Evolutionary conservation across 345 rosid genomes (phyloP).

Genomic region (Citrus inodora): DNA sequence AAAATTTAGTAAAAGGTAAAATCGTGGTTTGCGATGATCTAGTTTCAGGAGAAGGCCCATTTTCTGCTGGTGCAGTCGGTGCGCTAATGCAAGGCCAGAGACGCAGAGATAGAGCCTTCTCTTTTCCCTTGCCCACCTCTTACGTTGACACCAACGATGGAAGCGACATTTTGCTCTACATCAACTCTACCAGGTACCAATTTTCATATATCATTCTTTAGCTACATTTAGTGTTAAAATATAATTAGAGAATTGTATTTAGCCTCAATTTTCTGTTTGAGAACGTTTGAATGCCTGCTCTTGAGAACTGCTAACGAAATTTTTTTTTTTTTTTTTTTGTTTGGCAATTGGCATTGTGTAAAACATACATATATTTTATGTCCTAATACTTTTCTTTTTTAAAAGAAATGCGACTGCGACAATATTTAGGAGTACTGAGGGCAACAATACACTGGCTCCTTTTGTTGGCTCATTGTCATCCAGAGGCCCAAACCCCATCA

Average conservation of each 20-base stretch:
- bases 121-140: slow-evolving; percentile 25
- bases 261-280: too few species aligned
- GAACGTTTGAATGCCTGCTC: too few species aligned
- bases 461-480: slow-evolving; percentile 43
- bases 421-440: slow-evolving; percentile 17
- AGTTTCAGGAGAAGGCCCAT: not conserved
- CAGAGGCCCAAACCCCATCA: slow-evolving; percentile 48
- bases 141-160: slow-evolving; percentile 9
- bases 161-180: not conserved
- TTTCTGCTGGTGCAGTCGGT: slow-evolving; percentile 32
- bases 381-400: not conserved
- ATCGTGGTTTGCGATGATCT: slow-evolving; percentile 28
- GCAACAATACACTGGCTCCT: slow-evolving; percentile 19
- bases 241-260: too few species aligned
- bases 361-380: too few species aligned
- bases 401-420: slow-evolving; percentile 29
- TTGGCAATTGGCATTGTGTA: too few species aligned
- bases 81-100: slow-evolving; percentile 7
- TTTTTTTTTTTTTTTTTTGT: too few species aligned
- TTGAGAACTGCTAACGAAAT: too few species aligned
- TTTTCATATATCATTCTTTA: too few species aligned
- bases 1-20: slow-evolving; percentile 30
- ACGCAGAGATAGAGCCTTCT: not conserved
- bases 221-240: too few species aligned
- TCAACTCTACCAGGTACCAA: slow-evolving; percentile 20